Evolutionary conservation across 805 yeast species (phyloP), one percentile per base, ranked within the genome.

Genomic region (Brettanomyces custersianus): DNA sequence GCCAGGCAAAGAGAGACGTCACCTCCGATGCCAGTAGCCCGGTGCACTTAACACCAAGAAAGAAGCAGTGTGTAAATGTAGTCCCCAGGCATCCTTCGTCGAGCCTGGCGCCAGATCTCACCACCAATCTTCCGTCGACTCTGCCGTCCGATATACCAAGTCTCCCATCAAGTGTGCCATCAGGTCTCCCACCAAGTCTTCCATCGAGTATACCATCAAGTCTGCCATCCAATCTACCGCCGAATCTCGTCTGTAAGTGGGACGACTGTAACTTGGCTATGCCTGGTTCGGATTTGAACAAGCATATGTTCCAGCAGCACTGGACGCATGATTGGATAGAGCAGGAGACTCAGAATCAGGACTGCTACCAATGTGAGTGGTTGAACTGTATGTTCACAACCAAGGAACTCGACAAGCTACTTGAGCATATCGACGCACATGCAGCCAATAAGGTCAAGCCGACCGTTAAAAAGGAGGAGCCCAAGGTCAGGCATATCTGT

Each of bases 331-430:
- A 16, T 18, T 16, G 29, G 28, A 32, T 20, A 11, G 33, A 29
- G 18, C 31, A 38, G 11, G 20, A 28, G 13, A n/a, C 30, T 20
- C 21, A 22, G 7, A 22, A 20, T 23, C 31, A 29, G 9, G 25
- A 34, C 13, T 20, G 18, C 8, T 63, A 56, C 34, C 62, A 67
- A 33, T 87, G 96, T 60, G 85, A 77, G 49, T 86, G 95, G 95
- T 59, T 64, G 38, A 68, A 76, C 36, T 87, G 96, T 65, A 60
- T 69, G 29, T 83, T 67, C 50, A 61, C 63, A 16, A 66, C 80
- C 20, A 52, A 59, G 13, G 76, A 75, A 45, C 50, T 79, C 32
- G 62, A 74, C 21, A 52, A 68, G 5, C 59, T 87, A 21, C 56
- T 82, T 9, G 61, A 67, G 29, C 95, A 86, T 57, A 60, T 78